A percentile compares a stretch with the other conserved stretches of the same genome.
Evolutionary conservation across 2,329 filamentous ascomycete genomes (phyloP).

Genomic region (Penicillium vulpinum): DNA sequence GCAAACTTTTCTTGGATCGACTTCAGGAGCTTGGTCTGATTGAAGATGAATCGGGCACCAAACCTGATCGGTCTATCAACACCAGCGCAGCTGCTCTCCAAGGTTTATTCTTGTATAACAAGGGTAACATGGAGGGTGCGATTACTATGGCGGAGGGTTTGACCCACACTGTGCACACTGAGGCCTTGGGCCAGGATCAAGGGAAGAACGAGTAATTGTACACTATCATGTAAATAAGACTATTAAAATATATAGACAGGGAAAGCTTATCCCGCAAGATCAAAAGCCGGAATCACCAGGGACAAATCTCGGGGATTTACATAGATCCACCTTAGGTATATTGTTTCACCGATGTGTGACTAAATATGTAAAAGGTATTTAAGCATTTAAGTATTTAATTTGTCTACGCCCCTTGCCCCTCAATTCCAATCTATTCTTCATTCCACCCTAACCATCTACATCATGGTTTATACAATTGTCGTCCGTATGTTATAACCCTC

Average conservation of each 20-base stretch:
- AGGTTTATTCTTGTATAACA: constrained; percentile 93
- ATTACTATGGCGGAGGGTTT: constrained; percentile 70
- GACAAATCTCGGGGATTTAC: constrained; percentile 17
- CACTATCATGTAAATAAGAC: constrained; percentile 28
- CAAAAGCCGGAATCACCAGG: constrained; percentile 18
- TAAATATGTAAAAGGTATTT: background rate
- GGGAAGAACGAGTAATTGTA: constrained; percentile 19
- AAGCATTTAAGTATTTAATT: background rate
- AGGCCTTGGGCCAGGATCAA: constrained; percentile 24
- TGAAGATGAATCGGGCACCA: constrained; percentile 54
- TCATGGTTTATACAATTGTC: constrained; percentile 35
- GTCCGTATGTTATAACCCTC: constrained; percentile 24
- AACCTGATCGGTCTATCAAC: constrained; percentile 48
- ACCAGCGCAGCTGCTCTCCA: constrained; percentile 92
- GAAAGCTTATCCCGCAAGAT: constrained; percentile 1
- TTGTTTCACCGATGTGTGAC: constrained; percentile 13
- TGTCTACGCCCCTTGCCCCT: constrained; percentile 9
- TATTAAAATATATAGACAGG: constrained; percentile 13
- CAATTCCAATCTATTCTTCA: constrained; percentile 2
- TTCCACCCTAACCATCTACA: constrained; percentile 12
- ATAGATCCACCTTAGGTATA: constrained; percentile 7
- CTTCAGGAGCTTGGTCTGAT: constrained; percentile 72
- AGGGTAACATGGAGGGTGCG: constrained; percentile 83
- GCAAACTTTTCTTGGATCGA: constrained; percentile 68
- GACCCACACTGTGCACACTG: constrained; percentile 33